A percentile compares a stretch with the other conserved stretches of the same genome.
Conservation (phyloP, 306 rosid genomes). For the Lathyrus aphaca region DNA sequence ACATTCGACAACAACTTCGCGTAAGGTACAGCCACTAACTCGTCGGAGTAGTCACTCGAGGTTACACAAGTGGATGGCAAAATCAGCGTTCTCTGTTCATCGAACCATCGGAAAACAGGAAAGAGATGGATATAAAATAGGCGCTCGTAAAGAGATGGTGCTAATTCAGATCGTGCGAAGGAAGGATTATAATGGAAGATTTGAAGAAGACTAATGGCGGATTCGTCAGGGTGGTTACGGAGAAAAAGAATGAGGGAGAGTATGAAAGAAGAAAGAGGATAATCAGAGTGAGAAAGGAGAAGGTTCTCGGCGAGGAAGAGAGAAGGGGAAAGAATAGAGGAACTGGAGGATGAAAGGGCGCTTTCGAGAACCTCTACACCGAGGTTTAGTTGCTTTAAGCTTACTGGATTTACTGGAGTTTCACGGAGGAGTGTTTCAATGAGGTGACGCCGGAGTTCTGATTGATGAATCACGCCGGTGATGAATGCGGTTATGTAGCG, state of each 20-base stretch:
- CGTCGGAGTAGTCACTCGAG: constrained; percentile 43
- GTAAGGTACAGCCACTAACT: constrained; percentile 45
- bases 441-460: constrained; percentile 58
- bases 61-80: constrained; percentile 34
- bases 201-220: constrained; percentile 58
- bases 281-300: constrained; percentile 55
- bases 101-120: constrained; percentile 61
- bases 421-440: constrained; percentile 45
- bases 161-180: constrained; percentile 67
- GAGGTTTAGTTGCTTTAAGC: constrained; percentile 57
- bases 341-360: constrained; percentile 51
- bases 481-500: constrained; percentile 54
- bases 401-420: constrained; percentile 33
- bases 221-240: constrained; percentile 44
- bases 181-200: constrained; percentile 57
- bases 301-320: constrained; percentile 67
- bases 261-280: constrained; percentile 61
- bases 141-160: constrained; percentile 66
- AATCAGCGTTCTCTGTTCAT: constrained; percentile 58
- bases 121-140: constrained; percentile 72
- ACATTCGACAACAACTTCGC: constrained; percentile 66
- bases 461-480: constrained; percentile 47
- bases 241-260: constrained; percentile 62
- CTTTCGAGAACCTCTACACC: constrained; percentile 63
- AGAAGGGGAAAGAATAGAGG: constrained; percentile 54